Conservation (phyloP, 2,329 filamentous ascomycete species). For the Scedosporium apiospermum region DNA sequence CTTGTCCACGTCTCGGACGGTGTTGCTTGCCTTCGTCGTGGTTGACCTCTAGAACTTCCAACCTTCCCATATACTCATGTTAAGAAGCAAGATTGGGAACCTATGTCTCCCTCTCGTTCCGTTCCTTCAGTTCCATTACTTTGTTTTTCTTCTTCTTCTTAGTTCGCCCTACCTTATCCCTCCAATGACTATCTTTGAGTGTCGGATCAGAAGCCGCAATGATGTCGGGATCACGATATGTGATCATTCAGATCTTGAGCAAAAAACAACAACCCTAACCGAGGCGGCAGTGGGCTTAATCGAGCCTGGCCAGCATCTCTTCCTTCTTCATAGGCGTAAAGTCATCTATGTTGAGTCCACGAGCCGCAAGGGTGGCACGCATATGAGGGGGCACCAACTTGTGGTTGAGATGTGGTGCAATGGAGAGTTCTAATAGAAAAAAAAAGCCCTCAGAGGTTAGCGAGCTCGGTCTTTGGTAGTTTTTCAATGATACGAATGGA, state of each 20-base stretch:
- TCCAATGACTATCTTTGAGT: not conserved
- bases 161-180: not conserved
- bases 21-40: not conserved
- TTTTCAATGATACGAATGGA: not conserved
- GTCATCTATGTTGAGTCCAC: slow-evolving; percentile 86
- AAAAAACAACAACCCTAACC: not conserved
- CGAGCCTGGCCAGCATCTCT: slow-evolving; percentile 95
- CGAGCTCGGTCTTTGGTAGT: not conserved
- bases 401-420: slow-evolving; percentile 76
- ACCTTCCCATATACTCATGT: slow-evolving; percentile 1
- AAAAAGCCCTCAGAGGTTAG: slow-evolving; percentile 11
- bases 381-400: slow-evolving; percentile 81
- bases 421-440: slow-evolving; percentile 71
- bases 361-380: slow-evolving; percentile 60
- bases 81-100: not conserved
- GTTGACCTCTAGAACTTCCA: slow-evolving; percentile 5
- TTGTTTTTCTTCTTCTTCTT: slow-evolving; percentile 1
- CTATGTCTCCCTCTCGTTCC: not conserved
- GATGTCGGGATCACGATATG: not conserved
- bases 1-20: not conserved
- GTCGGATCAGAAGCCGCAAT: not conserved
- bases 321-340: slow-evolving; percentile 85
- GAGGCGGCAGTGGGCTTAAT: slow-evolving; percentile 49
- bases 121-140: not conserved
- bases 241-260: not conserved